These are phyloP conservation scores for Sabuloglossum arenarium DNA, from an alignment of 495 filamentous ascomycete genomes.

Conservation along the genomic window DNA sequence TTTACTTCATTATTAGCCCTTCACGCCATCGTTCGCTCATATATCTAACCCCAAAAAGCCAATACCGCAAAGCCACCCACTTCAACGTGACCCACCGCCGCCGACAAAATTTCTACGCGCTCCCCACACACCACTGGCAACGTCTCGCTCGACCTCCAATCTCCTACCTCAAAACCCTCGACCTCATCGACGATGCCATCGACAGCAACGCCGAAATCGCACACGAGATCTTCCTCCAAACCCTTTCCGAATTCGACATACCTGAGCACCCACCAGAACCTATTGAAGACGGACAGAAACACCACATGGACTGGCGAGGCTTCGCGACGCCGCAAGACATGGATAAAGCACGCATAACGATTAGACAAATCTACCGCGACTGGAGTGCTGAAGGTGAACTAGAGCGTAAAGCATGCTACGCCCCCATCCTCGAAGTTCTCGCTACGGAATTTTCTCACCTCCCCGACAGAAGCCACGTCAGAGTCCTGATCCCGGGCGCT, in stretches of 20 bases:
- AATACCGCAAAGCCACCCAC: conserved; percentile 68
- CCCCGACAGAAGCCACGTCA: conserved; percentile 21
- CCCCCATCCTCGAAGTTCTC: conserved; percentile 45
- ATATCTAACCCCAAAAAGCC: conserved; percentile 23
- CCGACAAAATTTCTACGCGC: conserved; percentile 73
- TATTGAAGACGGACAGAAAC: neutral
- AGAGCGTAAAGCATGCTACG: conserved; percentile 59
- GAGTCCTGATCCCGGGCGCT: conserved; percentile 71
- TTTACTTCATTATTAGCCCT: neutral
- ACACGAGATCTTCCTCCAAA: conserved; percentile 45
- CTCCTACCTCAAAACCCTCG: conserved; percentile 55
- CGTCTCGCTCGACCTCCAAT: conserved; percentile 64
- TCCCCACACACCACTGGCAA: conserved; percentile 66
- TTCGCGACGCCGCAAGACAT: conserved; percentile 46
- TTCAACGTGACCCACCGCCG: conserved; percentile 74
- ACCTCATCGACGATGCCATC: conserved; percentile 67
- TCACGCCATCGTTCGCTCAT: neutral
- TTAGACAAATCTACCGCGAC: conserved; percentile 87
- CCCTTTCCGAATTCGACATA: conserved; percentile 43
- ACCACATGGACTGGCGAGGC: conserved; percentile 34
- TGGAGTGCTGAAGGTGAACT: conserved; percentile 61
- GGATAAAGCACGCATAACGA: conserved; percentile 75
- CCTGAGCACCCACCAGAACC: conserved; percentile 13
- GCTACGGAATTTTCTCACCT: conserved; percentile 26
- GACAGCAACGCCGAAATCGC: conserved; percentile 73